Conservation (phyloP, 2,329 filamentous ascomycete genomes). For the Metarhizium robertsii region DNA sequence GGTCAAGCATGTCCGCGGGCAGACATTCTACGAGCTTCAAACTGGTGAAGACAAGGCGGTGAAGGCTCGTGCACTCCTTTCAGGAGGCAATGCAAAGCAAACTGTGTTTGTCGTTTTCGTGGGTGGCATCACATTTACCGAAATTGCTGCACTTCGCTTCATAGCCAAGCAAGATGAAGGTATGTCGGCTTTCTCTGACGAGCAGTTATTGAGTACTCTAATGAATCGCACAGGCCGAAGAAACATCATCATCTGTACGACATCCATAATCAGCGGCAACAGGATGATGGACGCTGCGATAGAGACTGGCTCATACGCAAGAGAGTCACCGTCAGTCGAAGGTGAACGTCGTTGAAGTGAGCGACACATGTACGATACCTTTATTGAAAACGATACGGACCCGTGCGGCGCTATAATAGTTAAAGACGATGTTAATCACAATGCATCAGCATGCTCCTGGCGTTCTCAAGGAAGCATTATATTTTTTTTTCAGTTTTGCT, state of each 20-base stretch:
- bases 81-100: slow-evolving; percentile 70
- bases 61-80: slow-evolving; percentile 74
- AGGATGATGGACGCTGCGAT: slow-evolving; percentile 80
- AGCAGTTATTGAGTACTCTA: slow-evolving; percentile 8
- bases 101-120: slow-evolving; percentile 94
- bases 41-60: slow-evolving; percentile 89
- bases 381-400: neutral
- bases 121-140: slow-evolving; percentile 92
- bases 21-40: slow-evolving; percentile 86
- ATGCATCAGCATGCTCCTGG: neutral
- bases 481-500: neutral
- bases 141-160: slow-evolving; percentile 88
- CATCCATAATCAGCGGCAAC: slow-evolving; percentile 82
- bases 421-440: neutral
- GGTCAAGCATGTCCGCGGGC: slow-evolving; percentile 76
- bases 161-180: slow-evolving; percentile 76
- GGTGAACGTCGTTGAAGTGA: neutral
- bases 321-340: slow-evolving; percentile 17
- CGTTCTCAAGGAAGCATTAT: neutral
- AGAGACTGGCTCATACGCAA: slow-evolving; percentile 53
- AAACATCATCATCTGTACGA: slow-evolving; percentile 87
- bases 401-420: neutral
- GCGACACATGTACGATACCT: slow-evolving; percentile 3
- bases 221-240: slow-evolving; percentile 46
- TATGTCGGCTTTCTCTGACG: slow-evolving; percentile 22